phyloP scores from a whole-genome alignment of 495 filamentous ascomycete genomes.

The Sporormia fimetaria region DNA sequence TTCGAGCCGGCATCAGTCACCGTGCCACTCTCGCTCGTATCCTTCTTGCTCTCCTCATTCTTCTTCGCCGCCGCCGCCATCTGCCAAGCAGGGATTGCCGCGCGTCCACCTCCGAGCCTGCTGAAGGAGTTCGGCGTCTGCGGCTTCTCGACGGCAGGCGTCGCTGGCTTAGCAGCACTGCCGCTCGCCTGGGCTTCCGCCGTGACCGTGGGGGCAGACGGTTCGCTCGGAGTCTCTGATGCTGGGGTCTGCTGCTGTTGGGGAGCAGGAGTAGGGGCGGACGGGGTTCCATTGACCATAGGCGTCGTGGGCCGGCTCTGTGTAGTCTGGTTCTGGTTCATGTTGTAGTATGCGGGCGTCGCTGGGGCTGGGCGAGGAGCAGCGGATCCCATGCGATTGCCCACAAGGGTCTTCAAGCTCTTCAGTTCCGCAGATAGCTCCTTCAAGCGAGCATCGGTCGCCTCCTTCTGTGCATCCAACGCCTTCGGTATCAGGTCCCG shows the following conservation, averaged over 20 bases:
- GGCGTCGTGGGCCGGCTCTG: slow-evolving; percentile 2
- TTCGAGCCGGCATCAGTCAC: slow-evolving; percentile 20
- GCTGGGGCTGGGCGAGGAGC: slow-evolving; percentile 30
- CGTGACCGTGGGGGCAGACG: not conserved
- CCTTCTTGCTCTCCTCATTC: slow-evolving; percentile 30
- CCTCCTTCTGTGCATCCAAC: slow-evolving; percentile 73
- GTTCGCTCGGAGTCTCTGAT: slow-evolving; percentile 25
- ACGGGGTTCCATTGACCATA: slow-evolving; percentile 6
- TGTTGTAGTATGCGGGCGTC: slow-evolving; percentile 25
- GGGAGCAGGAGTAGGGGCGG: slow-evolving; percentile 5
- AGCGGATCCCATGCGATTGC: slow-evolving; percentile 58
- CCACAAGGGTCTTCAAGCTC: slow-evolving; percentile 80
- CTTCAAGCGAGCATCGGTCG: slow-evolving; percentile 64
- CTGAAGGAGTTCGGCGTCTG: slow-evolving; percentile 23
- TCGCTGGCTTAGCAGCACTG: slow-evolving; percentile 24
- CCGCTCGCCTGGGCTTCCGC: slow-evolving; percentile 16
- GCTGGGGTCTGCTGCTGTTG: slow-evolving; percentile 27
- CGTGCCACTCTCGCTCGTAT: slow-evolving; percentile 30
- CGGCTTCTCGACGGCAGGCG: slow-evolving; percentile 22
- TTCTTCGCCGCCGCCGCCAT: slow-evolving; percentile 59
- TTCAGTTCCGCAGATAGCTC: slow-evolving; percentile 82
- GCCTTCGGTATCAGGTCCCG: slow-evolving; percentile 79
- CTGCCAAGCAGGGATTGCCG: slow-evolving; percentile 88
- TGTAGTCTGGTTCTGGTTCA: slow-evolving; percentile 8
- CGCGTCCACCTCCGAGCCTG: slow-evolving; percentile 35